These are phyloP conservation scores for Didymella pinodella DNA, from an alignment of 2,329 filamentous ascomycete genomes.

Conservation along the genomic window DNA sequence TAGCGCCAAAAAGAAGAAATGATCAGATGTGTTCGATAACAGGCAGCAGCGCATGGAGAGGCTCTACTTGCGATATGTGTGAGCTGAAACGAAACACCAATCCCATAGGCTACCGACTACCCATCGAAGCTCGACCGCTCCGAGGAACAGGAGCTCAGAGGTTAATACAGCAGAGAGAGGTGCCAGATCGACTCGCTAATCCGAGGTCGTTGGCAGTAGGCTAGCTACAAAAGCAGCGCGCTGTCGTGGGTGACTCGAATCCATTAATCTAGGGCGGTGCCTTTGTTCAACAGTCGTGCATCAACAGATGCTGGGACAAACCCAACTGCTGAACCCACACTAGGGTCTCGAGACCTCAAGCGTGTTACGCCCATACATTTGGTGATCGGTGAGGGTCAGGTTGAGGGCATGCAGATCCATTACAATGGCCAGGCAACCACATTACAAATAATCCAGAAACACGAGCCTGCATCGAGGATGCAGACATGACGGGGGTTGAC, in stretches of 20 bases:
- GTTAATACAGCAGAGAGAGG: constrained; percentile 38
- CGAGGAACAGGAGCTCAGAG: constrained; percentile 30
- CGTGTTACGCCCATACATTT: constrained; percentile 13
- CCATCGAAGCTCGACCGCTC: constrained; percentile 36
- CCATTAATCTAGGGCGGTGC: constrained; percentile 45
- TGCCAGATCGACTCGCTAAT: constrained; percentile 44
- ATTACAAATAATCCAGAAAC: background rate
- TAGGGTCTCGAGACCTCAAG: constrained; percentile 32
- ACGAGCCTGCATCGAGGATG: background rate
- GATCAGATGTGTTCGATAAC: background rate
- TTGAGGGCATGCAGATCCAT: background rate
- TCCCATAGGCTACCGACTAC: constrained; percentile 34
- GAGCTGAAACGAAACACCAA: constrained; percentile 47
- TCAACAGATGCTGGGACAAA: constrained; percentile 29
- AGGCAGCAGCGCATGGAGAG: background rate
- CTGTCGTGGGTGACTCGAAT: constrained; percentile 9
- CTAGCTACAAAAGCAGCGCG: constrained; percentile 26
- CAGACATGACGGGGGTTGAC: background rate
- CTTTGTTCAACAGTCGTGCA: constrained; percentile 48
- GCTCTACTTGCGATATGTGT: constrained; percentile 27
- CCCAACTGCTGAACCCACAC: constrained; percentile 44
- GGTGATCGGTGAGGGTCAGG: background rate
- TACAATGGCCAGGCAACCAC: background rate
- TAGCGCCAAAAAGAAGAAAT: background rate
- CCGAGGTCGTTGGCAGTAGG: constrained; percentile 15